Conservation (phyloP, 139 green algal species). For the Parachlorella kessleri region DNA sequence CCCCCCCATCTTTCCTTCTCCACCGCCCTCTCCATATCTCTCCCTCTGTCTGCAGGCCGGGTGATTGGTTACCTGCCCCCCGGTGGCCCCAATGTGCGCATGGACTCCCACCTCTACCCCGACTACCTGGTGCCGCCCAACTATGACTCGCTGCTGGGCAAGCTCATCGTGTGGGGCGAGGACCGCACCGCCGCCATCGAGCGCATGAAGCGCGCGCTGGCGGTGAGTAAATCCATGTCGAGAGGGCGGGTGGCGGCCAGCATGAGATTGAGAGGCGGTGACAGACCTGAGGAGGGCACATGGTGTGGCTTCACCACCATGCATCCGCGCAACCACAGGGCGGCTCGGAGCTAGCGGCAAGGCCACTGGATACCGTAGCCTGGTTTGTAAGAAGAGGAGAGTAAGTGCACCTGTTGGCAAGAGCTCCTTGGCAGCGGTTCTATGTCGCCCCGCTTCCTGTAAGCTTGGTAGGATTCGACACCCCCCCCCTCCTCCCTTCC, state of each 20-base stretch:
- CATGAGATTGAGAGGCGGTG: too few species aligned
- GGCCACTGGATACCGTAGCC: too few species aligned
- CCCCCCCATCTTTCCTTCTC: neutral
- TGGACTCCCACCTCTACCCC: conserved; percentile 96
- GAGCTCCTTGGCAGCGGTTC: too few species aligned
- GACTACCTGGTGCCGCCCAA: conserved; percentile 95
- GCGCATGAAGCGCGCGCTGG: conserved; percentile 83
- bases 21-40: conserved; percentile 23
- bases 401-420: too few species aligned
- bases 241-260: too few species aligned
- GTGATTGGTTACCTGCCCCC: conserved; percentile 91
- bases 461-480: too few species aligned
- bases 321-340: too few species aligned
- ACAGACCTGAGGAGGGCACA: too few species aligned
- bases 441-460: too few species aligned
- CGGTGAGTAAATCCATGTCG: conserved; percentile 50
- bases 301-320: too few species aligned
- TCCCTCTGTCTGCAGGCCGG: conserved; percentile 61
- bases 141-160: conserved; percentile 97
- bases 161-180: conserved; percentile 96
- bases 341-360: too few species aligned
- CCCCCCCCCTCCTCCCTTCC: neutral
- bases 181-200: conserved; percentile 79
- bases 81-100: conserved; percentile 91
- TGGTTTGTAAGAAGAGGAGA: too few species aligned